Evolutionary conservation across 1,284 basidiomycete genomes (phyloP).

Genomic region (Amylostereum areolatum): DNA sequence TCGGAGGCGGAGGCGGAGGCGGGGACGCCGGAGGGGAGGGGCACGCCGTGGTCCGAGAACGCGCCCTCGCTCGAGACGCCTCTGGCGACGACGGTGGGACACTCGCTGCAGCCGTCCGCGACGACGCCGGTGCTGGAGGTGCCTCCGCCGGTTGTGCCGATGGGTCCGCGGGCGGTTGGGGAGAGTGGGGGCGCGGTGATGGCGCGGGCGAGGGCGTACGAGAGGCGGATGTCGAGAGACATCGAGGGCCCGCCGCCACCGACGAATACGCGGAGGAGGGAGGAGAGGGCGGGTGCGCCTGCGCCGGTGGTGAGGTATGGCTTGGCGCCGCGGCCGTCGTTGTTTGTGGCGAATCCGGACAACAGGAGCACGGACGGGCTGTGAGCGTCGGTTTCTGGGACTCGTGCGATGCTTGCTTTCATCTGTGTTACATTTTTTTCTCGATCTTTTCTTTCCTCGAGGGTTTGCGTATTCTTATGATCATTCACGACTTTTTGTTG

Average conservation of each 20-base stretch:
- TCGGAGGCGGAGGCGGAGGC: background rate
- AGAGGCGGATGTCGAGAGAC: slow-evolving; percentile 35
- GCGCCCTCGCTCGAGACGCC: no score
- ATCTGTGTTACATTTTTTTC: background rate
- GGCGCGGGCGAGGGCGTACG: slow-evolving; percentile 33
- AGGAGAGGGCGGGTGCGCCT: slow-evolving; percentile 25
- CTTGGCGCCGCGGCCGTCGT: slow-evolving; percentile 45
- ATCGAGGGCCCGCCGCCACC: slow-evolving; percentile 17
- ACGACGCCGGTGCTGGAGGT: background rate
- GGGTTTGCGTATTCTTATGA: background rate
- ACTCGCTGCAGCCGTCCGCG: background rate
- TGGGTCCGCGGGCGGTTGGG: slow-evolving; percentile 13
- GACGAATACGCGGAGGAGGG: slow-evolving; percentile 26
- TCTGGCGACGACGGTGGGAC: background rate
- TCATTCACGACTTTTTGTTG: background rate
- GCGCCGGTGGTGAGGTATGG: slow-evolving; percentile 40
- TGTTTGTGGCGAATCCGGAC: slow-evolving; percentile 62
- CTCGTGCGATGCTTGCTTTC: background rate
- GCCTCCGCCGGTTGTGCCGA: slow-evolving; percentile 5
- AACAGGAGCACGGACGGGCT: slow-evolving; percentile 12
- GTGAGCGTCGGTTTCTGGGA: background rate
- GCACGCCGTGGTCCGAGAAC: no score
- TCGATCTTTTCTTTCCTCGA: background rate
- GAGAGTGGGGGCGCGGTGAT: slow-evolving; percentile 21
- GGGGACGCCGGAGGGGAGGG: background rate